Evolutionary conservation across 495 filamentous ascomycete genomes (phyloP), one percentile per base, ranked within the genome.

Genomic region (Copromyces sp.): DNA sequence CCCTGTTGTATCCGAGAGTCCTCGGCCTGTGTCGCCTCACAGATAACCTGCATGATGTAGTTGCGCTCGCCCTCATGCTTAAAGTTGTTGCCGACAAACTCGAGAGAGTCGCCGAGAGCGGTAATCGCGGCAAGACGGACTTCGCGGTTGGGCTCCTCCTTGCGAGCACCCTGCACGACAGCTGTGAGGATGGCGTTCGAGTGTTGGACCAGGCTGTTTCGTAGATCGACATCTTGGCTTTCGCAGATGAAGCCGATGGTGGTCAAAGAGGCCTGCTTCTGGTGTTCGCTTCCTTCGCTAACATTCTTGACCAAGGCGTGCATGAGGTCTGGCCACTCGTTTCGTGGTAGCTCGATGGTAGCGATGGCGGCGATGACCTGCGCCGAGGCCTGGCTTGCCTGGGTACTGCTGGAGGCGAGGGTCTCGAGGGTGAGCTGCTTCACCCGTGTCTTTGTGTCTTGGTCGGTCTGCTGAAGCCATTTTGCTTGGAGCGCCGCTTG

Each of bases 31-130:
- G 96, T 98, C 70, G 96, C 96, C 85, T 99, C 95, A 83, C 95
- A 99, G 77, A 99, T 92, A 75, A 99, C 95, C 84, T 99, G 95
- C 95, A 99, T 99, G 79, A 99, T 99, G 85, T 98, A 98, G 84
- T 99, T 98, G 44, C 95, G 90, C 85, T 99, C 95, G 75, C 95
- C 95, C 81, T 99, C 95, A 78, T 98, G 97, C 80, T 98, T 95
- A 82, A 99, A 98, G 83, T 99, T 99, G 81, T 92, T 93, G 16
- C 93, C 89, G 41, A 99, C 95, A 80, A 99, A 99, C 81, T 99
- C 95, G 35, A 98, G 89, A n/a, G 94, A 97, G 80, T 99, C 96
- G 77, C 94, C 92, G 17, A 99, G 90, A 24, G 95, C 96, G 70
- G 91, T 91, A 80, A 99, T 94, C 77, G 95, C 95, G 42, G 95